Conservation (phyloP, 2,329 filamentous ascomycete species). For the Colletotrichum incanum region DNA sequence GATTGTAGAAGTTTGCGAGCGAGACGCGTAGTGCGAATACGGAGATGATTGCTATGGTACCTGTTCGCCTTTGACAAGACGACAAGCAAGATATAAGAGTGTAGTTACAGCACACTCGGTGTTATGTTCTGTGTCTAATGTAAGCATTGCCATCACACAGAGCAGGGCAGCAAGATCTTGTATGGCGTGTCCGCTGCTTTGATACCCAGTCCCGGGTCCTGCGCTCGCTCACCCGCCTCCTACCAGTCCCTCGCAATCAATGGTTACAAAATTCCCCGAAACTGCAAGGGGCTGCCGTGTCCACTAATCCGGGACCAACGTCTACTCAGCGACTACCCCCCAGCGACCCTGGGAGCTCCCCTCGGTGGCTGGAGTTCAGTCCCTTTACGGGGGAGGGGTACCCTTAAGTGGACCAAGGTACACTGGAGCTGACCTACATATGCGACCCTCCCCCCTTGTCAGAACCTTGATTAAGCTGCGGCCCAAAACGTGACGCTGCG, state of each 20-base stretch:
- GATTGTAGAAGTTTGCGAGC: not conserved
- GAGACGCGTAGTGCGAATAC: not conserved
- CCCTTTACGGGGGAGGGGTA: not conserved
- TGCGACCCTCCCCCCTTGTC: constrained; percentile 7
- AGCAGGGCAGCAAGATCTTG: not conserved
- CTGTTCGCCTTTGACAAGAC: not conserved
- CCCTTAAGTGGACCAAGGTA: not conserved
- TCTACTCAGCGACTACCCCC: not conserved
- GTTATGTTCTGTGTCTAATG: not conserved
- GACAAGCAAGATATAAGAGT: not conserved
- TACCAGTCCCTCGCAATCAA: not conserved
- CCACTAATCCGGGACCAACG: not conserved
- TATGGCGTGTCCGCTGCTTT: not conserved
- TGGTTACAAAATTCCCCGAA: not conserved
- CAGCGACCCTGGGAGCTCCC: not conserved
- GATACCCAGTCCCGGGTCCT: not conserved
- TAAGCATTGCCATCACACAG: not conserved
- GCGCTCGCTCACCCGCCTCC: not conserved
- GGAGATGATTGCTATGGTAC: not conserved
- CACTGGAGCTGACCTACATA: not conserved
- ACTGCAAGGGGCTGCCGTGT: not conserved
- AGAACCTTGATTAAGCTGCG: constrained; percentile 24
- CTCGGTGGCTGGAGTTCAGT: not conserved
- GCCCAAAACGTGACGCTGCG: not conserved
- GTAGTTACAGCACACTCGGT: not conserved